Conservation (phyloP, 306 rosid species). For the Vicia sativa region DNA sequence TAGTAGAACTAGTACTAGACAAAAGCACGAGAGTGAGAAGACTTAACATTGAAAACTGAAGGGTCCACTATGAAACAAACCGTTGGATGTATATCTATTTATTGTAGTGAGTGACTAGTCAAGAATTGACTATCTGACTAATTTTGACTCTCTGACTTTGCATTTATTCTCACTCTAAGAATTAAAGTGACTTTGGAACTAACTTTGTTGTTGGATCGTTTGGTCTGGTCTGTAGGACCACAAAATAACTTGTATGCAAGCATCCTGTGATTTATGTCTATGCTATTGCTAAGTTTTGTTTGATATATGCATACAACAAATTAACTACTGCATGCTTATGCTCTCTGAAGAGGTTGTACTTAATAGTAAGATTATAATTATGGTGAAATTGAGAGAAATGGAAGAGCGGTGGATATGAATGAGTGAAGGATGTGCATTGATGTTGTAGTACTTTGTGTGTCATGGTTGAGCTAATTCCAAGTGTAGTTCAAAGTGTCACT, state of each 20-base stretch:
- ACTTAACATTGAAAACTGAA: background rate
- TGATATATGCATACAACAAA: background rate
- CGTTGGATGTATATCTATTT: conserved; percentile 37
- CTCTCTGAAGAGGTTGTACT: background rate
- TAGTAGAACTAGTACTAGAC: background rate
- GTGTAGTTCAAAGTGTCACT: conserved; percentile 29
- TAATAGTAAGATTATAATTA: background rate
- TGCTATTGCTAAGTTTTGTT: background rate
- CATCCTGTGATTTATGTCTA: background rate
- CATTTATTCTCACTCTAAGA: conserved; percentile 41
- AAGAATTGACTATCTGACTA: conserved; percentile 53
- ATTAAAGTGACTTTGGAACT: conserved; percentile 36
- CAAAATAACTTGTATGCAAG: background rate
- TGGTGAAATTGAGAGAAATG: background rate
- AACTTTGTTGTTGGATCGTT: conserved; percentile 40
- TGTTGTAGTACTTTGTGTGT: conserved; percentile 9
- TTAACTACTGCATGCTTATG: background rate
- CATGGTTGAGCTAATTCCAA: conserved; percentile 6
- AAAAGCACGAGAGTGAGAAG: background rate
- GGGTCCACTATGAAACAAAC: conserved; percentile 47
- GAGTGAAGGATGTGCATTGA: background rate
- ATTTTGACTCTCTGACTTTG: conserved; percentile 49
- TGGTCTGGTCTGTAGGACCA: background rate
- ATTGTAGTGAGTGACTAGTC: conserved; percentile 41
- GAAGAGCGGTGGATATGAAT: conserved; percentile 8